Conservation (phyloP, 768 basidiomycete genomes). For the Mycena latifolia region DNA sequence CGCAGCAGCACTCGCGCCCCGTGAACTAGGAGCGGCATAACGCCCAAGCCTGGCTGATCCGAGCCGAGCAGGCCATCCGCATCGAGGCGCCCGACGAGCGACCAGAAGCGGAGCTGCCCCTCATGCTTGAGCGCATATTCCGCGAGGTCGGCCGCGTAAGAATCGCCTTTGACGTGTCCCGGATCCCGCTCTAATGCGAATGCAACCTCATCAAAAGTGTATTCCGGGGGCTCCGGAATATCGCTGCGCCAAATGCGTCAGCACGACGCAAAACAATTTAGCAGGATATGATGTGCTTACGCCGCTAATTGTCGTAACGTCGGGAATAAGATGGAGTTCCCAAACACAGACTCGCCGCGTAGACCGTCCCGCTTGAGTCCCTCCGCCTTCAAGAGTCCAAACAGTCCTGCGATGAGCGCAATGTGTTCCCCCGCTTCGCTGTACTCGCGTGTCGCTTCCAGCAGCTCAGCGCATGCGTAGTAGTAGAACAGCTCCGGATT, state of each 20-base stretch:
- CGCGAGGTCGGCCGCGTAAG: slow-evolving; percentile 15
- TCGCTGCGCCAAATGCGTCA: too few relatives aligned
- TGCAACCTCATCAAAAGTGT: too few relatives aligned
- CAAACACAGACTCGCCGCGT: background rate
- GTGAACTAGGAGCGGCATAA: slow-evolving; percentile 24
- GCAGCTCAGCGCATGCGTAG: slow-evolving; percentile 2
- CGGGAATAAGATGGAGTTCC: too few relatives aligned
- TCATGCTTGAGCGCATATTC: slow-evolving; percentile 27
- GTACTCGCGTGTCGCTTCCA: slow-evolving; percentile 7
- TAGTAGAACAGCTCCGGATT: slow-evolving; percentile 10
- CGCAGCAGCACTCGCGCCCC: slow-evolving; percentile 18
- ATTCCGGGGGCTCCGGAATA: too few relatives aligned
- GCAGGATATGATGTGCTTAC: too few relatives aligned
- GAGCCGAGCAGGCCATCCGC: slow-evolving; percentile 19
- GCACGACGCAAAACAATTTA: too few relatives aligned
- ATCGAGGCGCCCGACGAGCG: slow-evolving; percentile 30
- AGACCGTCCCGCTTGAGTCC: slow-evolving; percentile 13
- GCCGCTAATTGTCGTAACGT: too few relatives aligned
- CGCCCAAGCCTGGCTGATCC: slow-evolving; percentile 22
- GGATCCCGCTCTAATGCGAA: too few relatives aligned
- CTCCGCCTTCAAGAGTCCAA: slow-evolving; percentile 18
- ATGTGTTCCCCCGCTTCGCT: slow-evolving; percentile 16
- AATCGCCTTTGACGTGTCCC: slow-evolving; percentile 2
- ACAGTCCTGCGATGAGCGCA: slow-evolving; percentile 13
- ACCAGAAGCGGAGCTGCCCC: slow-evolving; percentile 28